Conservation (phyloP, 2,329 filamentous ascomycete species). For the Diaporthe ampelina region DNA sequence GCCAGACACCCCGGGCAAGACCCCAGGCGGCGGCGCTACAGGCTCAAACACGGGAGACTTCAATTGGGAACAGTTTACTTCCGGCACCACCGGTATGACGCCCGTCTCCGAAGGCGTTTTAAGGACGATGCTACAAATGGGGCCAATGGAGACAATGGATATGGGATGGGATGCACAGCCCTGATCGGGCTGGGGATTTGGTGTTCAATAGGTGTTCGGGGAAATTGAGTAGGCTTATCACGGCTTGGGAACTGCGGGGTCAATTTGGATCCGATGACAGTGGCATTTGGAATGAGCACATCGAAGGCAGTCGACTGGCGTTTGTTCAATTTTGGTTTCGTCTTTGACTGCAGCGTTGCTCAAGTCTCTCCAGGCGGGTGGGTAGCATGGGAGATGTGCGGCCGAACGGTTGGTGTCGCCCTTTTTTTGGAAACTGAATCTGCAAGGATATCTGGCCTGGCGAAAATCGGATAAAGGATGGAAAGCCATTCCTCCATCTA, state of each 20-base stretch:
- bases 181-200: slow-evolving; percentile 23
- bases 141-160: slow-evolving; percentile 73
- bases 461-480: not conserved
- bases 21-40: slow-evolving; percentile 30
- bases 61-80: slow-evolving; percentile 44
- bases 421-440: not conserved
- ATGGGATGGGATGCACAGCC: slow-evolving; percentile 59
- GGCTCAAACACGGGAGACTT: slow-evolving; percentile 50
- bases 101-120: slow-evolving; percentile 71
- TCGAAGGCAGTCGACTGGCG: not conserved
- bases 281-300: not conserved
- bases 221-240: not conserved
- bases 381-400: not conserved
- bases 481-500: not conserved
- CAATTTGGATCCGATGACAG: not conserved
- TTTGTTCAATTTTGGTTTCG: not conserved
- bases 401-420: not conserved
- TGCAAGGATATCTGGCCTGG: slow-evolving; percentile 6
- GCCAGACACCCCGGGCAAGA: slow-evolving; percentile 53
- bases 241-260: not conserved
- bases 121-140: slow-evolving; percentile 70
- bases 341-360: slow-evolving; percentile 1
- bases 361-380: not conserved
- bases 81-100: slow-evolving; percentile 62
- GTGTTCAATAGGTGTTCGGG: not conserved